Evolutionary conservation across 495 filamentous ascomycete genomes (phyloP), one percentile per base, ranked within the genome.

Genomic region (Penicillium mononematosum): DNA sequence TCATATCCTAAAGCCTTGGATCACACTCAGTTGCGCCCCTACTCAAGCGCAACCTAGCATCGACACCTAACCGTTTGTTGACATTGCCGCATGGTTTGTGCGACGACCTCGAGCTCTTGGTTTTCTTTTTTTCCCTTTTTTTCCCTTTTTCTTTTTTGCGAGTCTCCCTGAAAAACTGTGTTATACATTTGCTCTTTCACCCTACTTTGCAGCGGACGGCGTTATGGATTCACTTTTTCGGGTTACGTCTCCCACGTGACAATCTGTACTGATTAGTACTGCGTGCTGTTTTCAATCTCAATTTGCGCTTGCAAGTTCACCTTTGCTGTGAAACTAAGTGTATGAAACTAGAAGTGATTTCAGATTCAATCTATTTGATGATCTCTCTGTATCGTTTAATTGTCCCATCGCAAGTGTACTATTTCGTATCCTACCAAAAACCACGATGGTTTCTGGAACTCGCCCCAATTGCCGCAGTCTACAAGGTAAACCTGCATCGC

Each of bases 161-260:
- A 53, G 43, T 50, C 66, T 45, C 25, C 43, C 22, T 43, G 46
- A 47, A 46, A 46, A 55, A 45, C 46, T 58, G 60, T 59, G 56
- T 19, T 61, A 66, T 66, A 60, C 51, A 60, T 60, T 22, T 31
- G 45, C 46, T 52, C 45, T 57, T 53, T 55, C 56, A 39, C 56
- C 55, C 45, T 60, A 20, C 38, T 47, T 51, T 61, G 66, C 66
- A 69, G 66, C 66, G 66, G 58, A 55, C 59, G 66, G 66, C 66
- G 66, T 67, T 66, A 51, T 52, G 51, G 61, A 39, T 25, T 55
- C 29, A 39, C 43, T 58, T 58, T 53, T 57, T 51, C 44, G 44
- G 53, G 19, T 52, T 24, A 45, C 51, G 16, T 29, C 38, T 55
- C 39, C 22, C 41, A 31, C 43, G 52, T 45, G 52, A 17, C 43